Percentiles rank a stretch among this genome's conserved stretches.
Evolutionary conservation across 2,329 filamentous ascomycete genomes (phyloP).

Genomic region (Aureobasidium melanogenum): DNA sequence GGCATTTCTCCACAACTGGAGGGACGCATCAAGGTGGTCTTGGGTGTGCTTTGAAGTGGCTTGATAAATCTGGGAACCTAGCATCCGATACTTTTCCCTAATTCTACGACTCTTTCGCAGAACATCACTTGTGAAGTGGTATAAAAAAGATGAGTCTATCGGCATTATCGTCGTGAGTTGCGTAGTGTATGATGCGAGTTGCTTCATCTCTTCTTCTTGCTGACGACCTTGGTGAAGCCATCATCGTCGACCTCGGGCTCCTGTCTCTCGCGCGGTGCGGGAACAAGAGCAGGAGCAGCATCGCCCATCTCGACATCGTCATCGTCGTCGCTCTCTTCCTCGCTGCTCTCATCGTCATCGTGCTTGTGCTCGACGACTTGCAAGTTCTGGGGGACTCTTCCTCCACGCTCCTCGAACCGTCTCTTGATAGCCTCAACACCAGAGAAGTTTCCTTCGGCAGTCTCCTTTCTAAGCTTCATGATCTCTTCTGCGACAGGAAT

Average conservation of each 20-base stretch:
- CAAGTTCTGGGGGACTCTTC: conserved; percentile 19
- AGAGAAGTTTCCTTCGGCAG: conserved; percentile 53
- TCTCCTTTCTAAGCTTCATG: conserved; percentile 54
- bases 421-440: conserved; percentile 41
- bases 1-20: conserved; percentile 71
- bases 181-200: neutral
- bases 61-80: neutral
- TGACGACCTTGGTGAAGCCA: conserved; percentile 30
- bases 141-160: neutral
- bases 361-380: conserved; percentile 52
- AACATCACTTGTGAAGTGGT: too few relatives aligned
- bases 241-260: conserved; percentile 44
- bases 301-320: conserved; percentile 45
- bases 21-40: conserved; percentile 52
- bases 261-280: conserved; percentile 53
- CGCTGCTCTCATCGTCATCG: conserved; percentile 44
- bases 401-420: conserved; percentile 36
- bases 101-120: neutral
- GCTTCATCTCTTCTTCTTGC: conserved; percentile 27
- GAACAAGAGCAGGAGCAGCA: conserved; percentile 57
- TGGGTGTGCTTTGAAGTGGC: neutral
- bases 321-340: conserved; percentile 48
- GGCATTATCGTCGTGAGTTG: conserved; percentile 1
- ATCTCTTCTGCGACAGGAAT: conserved; percentile 66
- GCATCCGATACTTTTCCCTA: neutral